phyloP scores from a whole-genome alignment of 2,329 filamentous ascomycete species.

The Cordyceps fumosorosea region DNA sequence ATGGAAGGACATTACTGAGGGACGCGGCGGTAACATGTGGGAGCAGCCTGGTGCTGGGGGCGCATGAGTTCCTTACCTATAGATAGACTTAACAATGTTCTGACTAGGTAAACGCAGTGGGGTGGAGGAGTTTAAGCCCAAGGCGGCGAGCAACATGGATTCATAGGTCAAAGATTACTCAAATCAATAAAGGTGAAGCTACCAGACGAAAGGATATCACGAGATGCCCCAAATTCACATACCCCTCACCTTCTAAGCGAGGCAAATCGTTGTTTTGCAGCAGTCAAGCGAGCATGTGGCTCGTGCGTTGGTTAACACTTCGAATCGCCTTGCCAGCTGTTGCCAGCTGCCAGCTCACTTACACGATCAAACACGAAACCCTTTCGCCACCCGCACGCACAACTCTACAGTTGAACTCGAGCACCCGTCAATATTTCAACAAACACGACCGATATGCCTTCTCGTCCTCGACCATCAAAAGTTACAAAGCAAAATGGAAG shows the following conservation, averaged over 20 bases:
- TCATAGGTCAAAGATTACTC: neutral
- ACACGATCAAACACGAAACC: constrained; percentile 4
- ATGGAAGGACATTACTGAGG: constrained; percentile 58
- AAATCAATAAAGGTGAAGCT: neutral
- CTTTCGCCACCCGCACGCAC: neutral
- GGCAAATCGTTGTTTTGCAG: neutral
- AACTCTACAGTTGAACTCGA: constrained; percentile 14
- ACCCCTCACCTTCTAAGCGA: neutral
- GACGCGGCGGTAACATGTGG: constrained; percentile 35
- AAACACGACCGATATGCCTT: constrained; percentile 2
- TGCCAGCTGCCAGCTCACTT: constrained; percentile 19
- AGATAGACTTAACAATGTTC: neutral
- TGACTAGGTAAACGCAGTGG: neutral
- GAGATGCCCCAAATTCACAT: neutral
- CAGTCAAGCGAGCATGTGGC: constrained; percentile 4
- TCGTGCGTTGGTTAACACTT: neutral
- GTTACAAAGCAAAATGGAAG: constrained; percentile 5
- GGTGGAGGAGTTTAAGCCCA: neutral
- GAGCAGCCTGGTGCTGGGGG: constrained; percentile 21
- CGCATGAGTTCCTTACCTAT: neutral
- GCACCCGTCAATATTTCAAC: neutral
- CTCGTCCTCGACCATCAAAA: neutral
- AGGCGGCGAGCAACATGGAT: neutral
- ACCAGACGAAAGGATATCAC: neutral
- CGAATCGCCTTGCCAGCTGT: constrained; percentile 16